phyloP scores from a whole-genome alignment of 345 rosid species.

The Salix purpurea region DNA sequence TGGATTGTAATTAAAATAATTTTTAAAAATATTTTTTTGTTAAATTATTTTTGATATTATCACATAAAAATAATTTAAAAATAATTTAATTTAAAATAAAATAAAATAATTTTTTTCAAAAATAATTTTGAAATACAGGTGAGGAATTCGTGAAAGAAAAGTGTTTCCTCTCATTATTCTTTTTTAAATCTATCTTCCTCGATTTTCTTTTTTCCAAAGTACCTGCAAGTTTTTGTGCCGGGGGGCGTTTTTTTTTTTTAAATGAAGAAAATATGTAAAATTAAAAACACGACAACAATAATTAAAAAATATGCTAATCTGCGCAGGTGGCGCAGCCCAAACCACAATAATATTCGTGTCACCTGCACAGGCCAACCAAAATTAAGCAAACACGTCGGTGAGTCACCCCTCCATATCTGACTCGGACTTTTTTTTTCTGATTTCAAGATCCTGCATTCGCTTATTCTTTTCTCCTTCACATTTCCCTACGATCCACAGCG shows the following conservation, averaged over 20 bases:
- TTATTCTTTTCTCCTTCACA: not conserved
- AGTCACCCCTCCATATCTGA: not conserved
- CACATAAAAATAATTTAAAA: no score
- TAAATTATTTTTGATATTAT: no score
- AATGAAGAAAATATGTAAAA: not conserved
- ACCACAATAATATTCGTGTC: not conserved
- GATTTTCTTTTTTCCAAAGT: no score
- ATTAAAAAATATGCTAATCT: not conserved
- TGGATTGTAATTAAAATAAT: no score
- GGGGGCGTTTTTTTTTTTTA: no score
- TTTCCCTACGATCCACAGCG: not conserved
- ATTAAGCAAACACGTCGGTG: constrained; percentile 6
- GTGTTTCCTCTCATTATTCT: no score
- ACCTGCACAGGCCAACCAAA: not conserved
- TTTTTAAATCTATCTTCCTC: no score
- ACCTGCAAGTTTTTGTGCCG: not conserved
- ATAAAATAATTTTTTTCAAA: no score
- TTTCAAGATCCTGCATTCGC: not conserved
- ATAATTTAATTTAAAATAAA: no score
- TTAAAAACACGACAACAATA: not conserved
- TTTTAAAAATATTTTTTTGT: no score
- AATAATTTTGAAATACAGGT: no score
- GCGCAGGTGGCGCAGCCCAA: constrained; percentile 8
- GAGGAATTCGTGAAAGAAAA: no score
- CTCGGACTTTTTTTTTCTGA: not conserved